Conservation (phyloP, 78 protist species). For the Dictyostelium purpureum region DNA sequence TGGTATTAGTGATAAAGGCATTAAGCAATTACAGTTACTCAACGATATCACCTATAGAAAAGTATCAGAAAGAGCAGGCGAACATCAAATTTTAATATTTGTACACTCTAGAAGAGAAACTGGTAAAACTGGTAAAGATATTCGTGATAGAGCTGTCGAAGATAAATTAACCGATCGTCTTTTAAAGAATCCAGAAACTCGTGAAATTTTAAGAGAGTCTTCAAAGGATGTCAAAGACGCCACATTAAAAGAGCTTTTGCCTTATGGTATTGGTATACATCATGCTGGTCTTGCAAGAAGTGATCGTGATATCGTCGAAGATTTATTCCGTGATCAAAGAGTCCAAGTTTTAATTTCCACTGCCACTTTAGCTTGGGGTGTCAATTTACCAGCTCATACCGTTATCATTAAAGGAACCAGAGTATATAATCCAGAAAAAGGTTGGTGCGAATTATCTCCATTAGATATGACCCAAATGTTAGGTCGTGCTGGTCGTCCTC, state of each 20-base stretch:
- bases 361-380: constrained; percentile 99
- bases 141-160: constrained; percentile 84
- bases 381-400: constrained; percentile 99
- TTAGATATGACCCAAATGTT: constrained; percentile 99
- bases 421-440: constrained; percentile 95
- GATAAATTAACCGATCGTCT: constrained; percentile 79
- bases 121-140: constrained; percentile 89
- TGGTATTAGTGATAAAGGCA: constrained; percentile 89
- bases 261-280: constrained; percentile 98
- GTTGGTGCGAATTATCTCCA: constrained; percentile 95
- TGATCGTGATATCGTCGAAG: constrained; percentile 95
- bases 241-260: constrained; percentile 94
- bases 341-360: constrained; percentile 97
- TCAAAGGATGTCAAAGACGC: constrained; percentile 4
- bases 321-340: constrained; percentile 92
- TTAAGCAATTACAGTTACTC: constrained; percentile 90
- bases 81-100: constrained; percentile 93
- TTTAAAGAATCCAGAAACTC: constrained; percentile 42
- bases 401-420: constrained; percentile 99
- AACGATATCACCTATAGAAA: constrained; percentile 97
- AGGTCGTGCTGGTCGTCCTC: constrained; percentile 99
- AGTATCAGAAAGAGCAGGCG: constrained; percentile 58
- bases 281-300: constrained; percentile 98
- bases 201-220: constrained; percentile 7
- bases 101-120: constrained; percentile 99